Evolutionary conservation across 192 early-diverging fungal species (phyloP).

Genomic region (Dissophora ornata): DNA sequence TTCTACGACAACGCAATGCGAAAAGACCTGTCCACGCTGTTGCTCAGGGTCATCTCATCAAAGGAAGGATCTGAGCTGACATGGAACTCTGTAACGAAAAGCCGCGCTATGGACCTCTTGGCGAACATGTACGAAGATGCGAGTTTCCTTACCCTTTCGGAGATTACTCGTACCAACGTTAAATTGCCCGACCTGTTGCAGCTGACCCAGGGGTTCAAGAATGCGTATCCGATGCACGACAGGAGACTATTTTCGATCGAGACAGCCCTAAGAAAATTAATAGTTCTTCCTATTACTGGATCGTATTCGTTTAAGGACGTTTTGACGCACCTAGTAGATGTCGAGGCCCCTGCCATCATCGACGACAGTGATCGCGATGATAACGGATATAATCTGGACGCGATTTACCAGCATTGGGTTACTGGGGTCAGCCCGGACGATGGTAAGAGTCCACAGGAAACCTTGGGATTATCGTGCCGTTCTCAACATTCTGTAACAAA

Average conservation of each 20-base stretch:
- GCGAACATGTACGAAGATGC: slow-evolving; percentile 42
- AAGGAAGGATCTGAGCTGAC: not conserved
- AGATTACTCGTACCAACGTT: not conserved
- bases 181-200: slow-evolving; percentile 32
- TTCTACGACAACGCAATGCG: slow-evolving; percentile 17
- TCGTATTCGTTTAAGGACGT: slow-evolving; percentile 28
- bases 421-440: not conserved
- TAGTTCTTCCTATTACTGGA: slow-evolving; percentile 24
- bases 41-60: slow-evolving; percentile 21
- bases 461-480: not conserved
- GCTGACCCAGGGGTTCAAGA: slow-evolving; percentile 24
- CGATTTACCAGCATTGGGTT: slow-evolving; percentile 19
- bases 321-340: slow-evolving; percentile 37
- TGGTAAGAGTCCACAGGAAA: slow-evolving; percentile 6
- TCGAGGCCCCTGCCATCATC: slow-evolving; percentile 22
- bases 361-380: slow-evolving; percentile 25
- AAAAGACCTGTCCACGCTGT: not conserved
- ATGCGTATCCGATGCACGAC: slow-evolving; percentile 5
- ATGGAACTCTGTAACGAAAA: slow-evolving; percentile 12
- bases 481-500: not conserved
- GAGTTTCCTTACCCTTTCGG: slow-evolving; percentile 25
- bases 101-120: slow-evolving; percentile 23
- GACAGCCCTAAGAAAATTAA: slow-evolving; percentile 6
- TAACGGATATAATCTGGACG: slow-evolving; percentile 17
- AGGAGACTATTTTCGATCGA: slow-evolving; percentile 31